These are phyloP conservation scores for Tetrapisispora namnaoensis DNA, from an alignment of 805 yeast genomes.

Conservation along the genomic window DNA sequence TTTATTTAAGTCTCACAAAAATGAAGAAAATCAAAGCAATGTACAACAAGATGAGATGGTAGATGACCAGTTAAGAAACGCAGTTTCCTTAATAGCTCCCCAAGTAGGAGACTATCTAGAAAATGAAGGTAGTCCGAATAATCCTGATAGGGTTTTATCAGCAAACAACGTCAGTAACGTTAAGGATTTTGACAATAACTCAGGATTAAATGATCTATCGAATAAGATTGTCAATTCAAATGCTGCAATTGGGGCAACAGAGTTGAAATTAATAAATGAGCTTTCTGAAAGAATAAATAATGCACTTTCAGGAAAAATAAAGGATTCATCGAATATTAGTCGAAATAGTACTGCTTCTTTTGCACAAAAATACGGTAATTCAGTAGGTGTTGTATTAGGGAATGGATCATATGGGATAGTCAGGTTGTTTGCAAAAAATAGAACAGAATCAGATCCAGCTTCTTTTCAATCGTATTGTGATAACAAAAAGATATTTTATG, in stretches of 20 bases:
- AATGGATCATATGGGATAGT: conserved; percentile 98
- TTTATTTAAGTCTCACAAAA: conserved; percentile 16
- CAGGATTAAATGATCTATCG: not conserved
- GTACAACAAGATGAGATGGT: not conserved
- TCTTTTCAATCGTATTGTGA: conserved; percentile 59
- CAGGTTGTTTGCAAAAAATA: conserved; percentile 57
- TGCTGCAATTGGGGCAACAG: conserved; percentile 44
- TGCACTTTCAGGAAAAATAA: conserved; percentile 24
- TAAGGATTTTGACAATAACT: not conserved
- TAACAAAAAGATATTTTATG: conserved; percentile 62
- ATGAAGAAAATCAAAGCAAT: not conserved
- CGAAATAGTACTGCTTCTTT: conserved; percentile 16
- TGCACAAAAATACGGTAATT: conserved; percentile 40
- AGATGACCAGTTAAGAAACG: not conserved
- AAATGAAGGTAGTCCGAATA: not conserved
- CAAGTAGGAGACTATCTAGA: not conserved
- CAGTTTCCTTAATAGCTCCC: not conserved
- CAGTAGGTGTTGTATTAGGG: conserved; percentile 49
- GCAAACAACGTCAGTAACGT: not conserved
- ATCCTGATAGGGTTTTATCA: not conserved
- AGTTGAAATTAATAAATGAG: conserved; percentile 39
- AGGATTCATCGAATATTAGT: too few species aligned
- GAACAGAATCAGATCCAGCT: not conserved
- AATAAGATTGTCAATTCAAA: conserved; percentile 17
- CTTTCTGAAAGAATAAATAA: conserved; percentile 40